Evolutionary conservation across 345 rosid genomes (phyloP), one percentile per base, ranked within the genome.

Genomic region (Toxicodendron radicans): DNA sequence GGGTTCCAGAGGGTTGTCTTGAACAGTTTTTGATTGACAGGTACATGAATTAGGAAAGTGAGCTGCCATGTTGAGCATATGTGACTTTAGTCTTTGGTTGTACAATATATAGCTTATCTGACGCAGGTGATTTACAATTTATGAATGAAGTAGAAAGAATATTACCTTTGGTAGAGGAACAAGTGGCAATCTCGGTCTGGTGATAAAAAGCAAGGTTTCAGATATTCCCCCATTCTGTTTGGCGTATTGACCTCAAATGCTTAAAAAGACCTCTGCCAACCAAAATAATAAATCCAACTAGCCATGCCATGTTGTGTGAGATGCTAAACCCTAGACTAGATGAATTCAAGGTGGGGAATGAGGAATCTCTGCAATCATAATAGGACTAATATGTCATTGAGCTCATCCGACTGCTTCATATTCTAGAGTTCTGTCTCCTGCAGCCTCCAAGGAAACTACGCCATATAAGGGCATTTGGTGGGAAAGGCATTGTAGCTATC

Each of bases 361-460:
- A 16, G 58, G 74, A 27, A 61, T n/a, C 33, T 18, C 17, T 30
- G 45, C 49, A 30, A 48, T 35, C 48, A 52, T n/a, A 56, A 38
- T 38, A 38, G 8, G 1, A 38, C 8, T 38, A 38, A 38, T 38
- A 38, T 38, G 43, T 38, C 43, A 7, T 13, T 8, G 68, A 58
- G 61, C 43, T 58, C 64, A 62, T 35, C 30, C 68, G 17, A 63
- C 16, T 33, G 56, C 71, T 67, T 27, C 75, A 64, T 74, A 63
- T 65, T 70, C 58, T 54, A 49, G 56, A 66, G 41, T 56, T 72
- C 64, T 57, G 71, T 75, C 83, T 84, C 74, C 82, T 87, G 80
- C 91, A 87, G 41, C 97, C 91, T 77, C 88, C 89, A 27, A 95
- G 90, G 71, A 95, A 88, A 49, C 82, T 86, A 35, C 97, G 89